Conservation (phyloP, 2,329 filamentous ascomycete genomes). For the Colletotrichum paranaense region DNA sequence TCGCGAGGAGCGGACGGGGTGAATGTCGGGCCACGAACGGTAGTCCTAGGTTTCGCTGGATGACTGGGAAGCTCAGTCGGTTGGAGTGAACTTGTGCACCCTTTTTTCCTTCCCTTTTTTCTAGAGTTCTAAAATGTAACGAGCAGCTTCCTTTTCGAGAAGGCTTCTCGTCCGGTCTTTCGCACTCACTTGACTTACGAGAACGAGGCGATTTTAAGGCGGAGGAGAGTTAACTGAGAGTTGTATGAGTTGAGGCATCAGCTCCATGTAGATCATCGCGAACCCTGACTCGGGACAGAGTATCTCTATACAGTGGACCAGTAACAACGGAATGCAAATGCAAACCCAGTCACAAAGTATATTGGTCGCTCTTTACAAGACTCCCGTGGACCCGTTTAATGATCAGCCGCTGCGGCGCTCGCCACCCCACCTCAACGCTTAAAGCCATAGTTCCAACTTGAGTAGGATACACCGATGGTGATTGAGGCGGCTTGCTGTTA, state of each 20-base stretch:
- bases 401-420: background rate
- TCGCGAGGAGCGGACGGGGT: background rate
- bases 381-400: background rate
- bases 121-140: background rate
- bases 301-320: background rate
- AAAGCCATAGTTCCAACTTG: background rate
- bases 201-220: background rate
- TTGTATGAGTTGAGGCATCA: background rate
- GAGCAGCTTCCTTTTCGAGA: background rate
- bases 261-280: background rate
- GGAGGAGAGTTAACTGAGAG: background rate
- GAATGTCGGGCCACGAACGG: background rate
- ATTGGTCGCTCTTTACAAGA: background rate
- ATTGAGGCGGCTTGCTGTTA: background rate
- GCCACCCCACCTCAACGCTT: background rate
- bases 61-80: background rate
- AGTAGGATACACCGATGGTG: background rate
- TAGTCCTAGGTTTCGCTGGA: background rate
- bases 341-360: background rate
- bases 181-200: background rate
- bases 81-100: background rate
- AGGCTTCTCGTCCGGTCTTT: background rate
- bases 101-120: background rate
- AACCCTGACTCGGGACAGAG: background rate
- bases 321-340: background rate